Conservation (phyloP, 129 eudicot species). For the Solidago caesia region DNA sequence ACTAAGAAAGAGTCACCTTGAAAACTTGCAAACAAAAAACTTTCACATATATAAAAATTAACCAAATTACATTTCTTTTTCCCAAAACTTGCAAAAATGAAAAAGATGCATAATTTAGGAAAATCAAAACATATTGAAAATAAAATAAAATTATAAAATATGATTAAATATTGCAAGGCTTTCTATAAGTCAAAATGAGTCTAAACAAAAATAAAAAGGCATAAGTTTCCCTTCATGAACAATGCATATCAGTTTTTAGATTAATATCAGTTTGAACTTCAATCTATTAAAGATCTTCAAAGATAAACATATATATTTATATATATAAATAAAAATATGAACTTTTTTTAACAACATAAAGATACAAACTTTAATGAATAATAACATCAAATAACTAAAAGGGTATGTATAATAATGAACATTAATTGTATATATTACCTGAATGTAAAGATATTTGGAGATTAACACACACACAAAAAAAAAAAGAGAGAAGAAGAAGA, state of each 20-base stretch:
- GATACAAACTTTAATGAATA: conserved; percentile 20
- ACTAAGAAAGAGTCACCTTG: conserved; percentile 12
- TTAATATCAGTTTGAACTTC: neutral
- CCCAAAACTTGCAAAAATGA: neutral
- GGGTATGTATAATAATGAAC: conserved; percentile 24
- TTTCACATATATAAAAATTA: conserved; percentile 7
- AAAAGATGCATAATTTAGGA: neutral
- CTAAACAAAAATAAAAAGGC: neutral
- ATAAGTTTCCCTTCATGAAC: conserved; percentile 18
- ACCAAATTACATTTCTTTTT: neutral
- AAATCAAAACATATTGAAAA: conserved; percentile 1
- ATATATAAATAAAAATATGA: neutral
- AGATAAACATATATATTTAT: neutral
- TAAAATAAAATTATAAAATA: neutral
- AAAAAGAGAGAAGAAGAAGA: neutral
- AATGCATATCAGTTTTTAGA: conserved; percentile 20
- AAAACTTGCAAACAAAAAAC: conserved; percentile 7
- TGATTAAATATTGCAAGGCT: conserved; percentile 4
- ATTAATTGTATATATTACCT: conserved; percentile 44
- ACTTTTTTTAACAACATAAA: neutral
- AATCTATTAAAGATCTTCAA: conserved; percentile 27
- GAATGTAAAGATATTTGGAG: conserved; percentile 27
- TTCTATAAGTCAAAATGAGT: neutral
- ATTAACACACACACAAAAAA: neutral
- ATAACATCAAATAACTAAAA: conserved; percentile 29